Evolutionary conservation across 345 rosid species (phyloP).

Genomic region (Punica granatum): DNA sequence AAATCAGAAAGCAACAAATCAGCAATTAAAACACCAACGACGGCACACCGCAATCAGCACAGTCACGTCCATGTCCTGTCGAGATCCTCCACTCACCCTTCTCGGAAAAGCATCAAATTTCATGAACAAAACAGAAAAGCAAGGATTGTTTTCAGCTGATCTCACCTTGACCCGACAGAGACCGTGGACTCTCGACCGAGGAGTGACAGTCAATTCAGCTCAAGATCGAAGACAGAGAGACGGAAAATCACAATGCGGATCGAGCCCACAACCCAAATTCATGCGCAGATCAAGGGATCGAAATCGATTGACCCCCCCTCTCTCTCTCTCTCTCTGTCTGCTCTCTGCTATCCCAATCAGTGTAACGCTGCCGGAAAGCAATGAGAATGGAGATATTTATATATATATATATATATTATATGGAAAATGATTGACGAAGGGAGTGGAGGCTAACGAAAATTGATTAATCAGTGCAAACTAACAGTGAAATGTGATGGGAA

Average conservation of each 20-base stretch:
- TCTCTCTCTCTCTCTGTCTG: not conserved
- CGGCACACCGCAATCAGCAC: not conserved
- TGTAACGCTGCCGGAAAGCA: not conserved
- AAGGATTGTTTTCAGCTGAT: not conserved
- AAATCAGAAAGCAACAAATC: not conserved
- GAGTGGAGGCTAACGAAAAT: no score
- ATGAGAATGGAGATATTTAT: not conserved
- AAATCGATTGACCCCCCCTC: not conserved
- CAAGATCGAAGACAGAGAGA: not conserved
- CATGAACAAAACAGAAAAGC: not conserved
- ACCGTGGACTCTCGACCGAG: not conserved
- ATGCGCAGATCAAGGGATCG: not conserved
- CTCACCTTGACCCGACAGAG: not conserved
- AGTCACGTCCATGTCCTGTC: not conserved
- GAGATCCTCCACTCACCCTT: not conserved
- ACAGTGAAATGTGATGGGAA: not conserved
- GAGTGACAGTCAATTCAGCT: not conserved
- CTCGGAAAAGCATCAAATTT: not conserved
- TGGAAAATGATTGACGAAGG: no score
- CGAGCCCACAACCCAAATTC: not conserved
- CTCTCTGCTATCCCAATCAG: not conserved
- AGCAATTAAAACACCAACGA: not conserved
- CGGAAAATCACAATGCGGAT: not conserved
- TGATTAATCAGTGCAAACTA: conserved; percentile 1
- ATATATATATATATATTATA: no score